Conservation (phyloP, 192 early-diverging fungal species). For the Linnemannia schmuckeri region DNA sequence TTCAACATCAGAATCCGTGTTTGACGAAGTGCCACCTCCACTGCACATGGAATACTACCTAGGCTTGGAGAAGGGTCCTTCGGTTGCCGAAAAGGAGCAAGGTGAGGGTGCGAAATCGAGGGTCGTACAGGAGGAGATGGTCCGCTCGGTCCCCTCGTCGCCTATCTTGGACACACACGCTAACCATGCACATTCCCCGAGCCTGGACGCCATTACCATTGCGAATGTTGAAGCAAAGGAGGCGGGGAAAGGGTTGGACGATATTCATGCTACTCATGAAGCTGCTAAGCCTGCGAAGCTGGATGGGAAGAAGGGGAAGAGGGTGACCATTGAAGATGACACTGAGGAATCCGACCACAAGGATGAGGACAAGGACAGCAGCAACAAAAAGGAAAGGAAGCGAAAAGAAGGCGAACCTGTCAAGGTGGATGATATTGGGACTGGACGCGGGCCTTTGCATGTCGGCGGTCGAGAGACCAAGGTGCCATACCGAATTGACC, state of each 20-base stretch:
- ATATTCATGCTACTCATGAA: slow-evolving; percentile 15
- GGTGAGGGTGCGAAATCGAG: slow-evolving; percentile 20
- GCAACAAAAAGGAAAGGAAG: not conserved
- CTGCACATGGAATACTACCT: slow-evolving; percentile 35
- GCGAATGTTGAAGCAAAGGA: not conserved
- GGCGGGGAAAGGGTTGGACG: not conserved
- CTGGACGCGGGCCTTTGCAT: not conserved
- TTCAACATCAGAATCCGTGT: not conserved
- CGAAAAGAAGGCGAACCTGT: not conserved
- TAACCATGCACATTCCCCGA: not conserved
- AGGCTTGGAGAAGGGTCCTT: slow-evolving; percentile 25
- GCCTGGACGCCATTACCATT: not conserved
- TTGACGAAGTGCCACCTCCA: not conserved
- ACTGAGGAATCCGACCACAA: not conserved
- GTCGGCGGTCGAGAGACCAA: slow-evolving; percentile 39
- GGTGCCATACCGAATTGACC: slow-evolving; percentile 58
- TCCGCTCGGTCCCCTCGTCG: slow-evolving; percentile 19
- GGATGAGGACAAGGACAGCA: slow-evolving; percentile 4
- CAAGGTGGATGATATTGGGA: slow-evolving; percentile 1
- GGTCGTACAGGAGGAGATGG: slow-evolving; percentile 36
- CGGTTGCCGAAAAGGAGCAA: slow-evolving; percentile 16
- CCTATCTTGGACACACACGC: slow-evolving; percentile 2
- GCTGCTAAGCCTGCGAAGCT: not conserved
- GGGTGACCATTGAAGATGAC: not conserved
- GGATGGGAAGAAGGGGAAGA: not conserved